phyloP scores from a whole-genome alignment of 1,284 basidiomycete genomes.

The Gomphus bonarii region DNA sequence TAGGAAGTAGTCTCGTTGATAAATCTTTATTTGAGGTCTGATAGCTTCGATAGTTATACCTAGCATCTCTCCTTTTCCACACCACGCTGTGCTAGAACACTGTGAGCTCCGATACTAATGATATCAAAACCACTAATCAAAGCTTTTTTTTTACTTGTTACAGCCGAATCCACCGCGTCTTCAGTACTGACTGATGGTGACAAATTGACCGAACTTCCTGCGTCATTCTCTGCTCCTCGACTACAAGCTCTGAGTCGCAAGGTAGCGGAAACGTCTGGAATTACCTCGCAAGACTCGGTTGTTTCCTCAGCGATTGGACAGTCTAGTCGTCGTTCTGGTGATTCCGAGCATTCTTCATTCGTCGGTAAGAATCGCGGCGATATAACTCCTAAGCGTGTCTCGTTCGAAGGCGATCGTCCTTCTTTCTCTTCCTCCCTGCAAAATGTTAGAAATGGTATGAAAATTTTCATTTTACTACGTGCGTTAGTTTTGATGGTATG shows the following conservation, averaged over 20 bases:
- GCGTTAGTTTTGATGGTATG: slow-evolving; percentile 17
- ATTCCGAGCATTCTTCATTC: slow-evolving; percentile 3
- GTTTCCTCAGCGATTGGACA: not conserved
- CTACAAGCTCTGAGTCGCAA: not conserved
- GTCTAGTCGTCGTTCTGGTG: slow-evolving; percentile 1
- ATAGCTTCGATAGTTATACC: not conserved
- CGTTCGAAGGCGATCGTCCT: slow-evolving; percentile 29
- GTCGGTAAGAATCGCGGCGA: slow-evolving; percentile 13
- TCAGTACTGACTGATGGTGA: slow-evolving; percentile 6
- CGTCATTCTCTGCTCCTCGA: not conserved
- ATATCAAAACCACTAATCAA: not conserved
- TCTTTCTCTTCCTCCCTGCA: slow-evolving; percentile 23
- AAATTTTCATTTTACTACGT: not conserved
- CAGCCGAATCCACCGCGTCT: slow-evolving; percentile 2
- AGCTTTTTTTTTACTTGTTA: not conserved
- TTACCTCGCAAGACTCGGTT: slow-evolving; percentile 7
- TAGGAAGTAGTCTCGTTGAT: not conserved
- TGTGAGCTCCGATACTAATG: not conserved
- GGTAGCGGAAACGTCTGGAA: not conserved
- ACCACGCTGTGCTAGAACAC: not conserved
- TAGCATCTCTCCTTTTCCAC: not conserved
- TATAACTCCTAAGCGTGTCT: slow-evolving; percentile 27
- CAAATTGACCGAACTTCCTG: slow-evolving; percentile 6
- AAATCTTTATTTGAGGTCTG: not conserved
- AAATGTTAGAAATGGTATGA: slow-evolving; percentile 21